Base-by-base conservation (phyloP, 2,329 filamentous ascomycete species). In the Pseudocercospora fijiensis region DNA sequence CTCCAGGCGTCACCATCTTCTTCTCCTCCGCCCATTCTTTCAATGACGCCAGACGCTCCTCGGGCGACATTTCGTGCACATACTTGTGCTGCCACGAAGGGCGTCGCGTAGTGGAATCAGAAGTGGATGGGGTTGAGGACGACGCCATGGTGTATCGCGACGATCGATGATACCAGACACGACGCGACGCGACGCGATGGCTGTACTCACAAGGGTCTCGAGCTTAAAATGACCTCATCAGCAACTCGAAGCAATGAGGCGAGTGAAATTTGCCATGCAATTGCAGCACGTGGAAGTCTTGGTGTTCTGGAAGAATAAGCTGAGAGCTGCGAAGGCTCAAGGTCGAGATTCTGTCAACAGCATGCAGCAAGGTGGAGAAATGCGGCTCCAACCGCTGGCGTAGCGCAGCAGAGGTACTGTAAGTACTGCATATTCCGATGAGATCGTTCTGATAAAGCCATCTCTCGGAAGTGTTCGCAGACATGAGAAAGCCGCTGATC, bases 1-100 rank as follows among this genome's bases (percentile, higher is more conserved):
- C 64, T 24, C 67, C 68, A 22, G 68, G 69, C 10, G 28, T 62
- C 11, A 70, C 63, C 52, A 65, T 69, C 58, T 69, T 69, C 64
- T 70, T 69, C 61, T 66, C 66, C 57, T 71, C 70, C 9, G 67
- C 70, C 59, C 63, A 70, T 16, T 65, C 67, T 51, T 65, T 62
- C 2, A 70, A 55, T 4, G 68, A 67, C 5, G 61, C 62, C 4
- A 71, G 58, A 1, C 69, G 65, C 55, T 70, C 68, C 27, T 69
- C 67, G 10, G 60, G 56, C 28, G 51, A 66, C 68, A 71, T 71
- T 37, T 70, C 66, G 26, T 65, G 56, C 8, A 68, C 64, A 51
- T 62, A 60, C 57, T 70, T 68, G 58, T 62, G 33, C 16, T 55
- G 52, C 62, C 52, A 61, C 16, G 57, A 58, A 20, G 63, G 58